Evolutionary conservation across 768 basidiomycete species (phyloP), one percentile per base, ranked within the genome.

Genomic region (Collybiopsis luxurians): DNA sequence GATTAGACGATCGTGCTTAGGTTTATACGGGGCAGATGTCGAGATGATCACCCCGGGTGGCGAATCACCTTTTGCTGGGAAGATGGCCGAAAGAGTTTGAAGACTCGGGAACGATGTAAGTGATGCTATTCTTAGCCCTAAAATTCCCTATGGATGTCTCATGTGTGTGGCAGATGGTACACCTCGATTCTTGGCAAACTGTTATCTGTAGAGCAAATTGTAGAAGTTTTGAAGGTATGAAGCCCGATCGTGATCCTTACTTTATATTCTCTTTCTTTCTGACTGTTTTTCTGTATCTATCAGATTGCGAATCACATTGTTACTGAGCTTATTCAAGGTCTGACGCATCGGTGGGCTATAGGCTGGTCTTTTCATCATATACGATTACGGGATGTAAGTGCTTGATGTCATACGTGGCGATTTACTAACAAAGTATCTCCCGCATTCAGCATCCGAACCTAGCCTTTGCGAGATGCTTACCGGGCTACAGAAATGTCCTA

Each of bases 1-100:
- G 13, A 10, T n/a, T 2, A 30, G 12, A 21, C n/a, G 4, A 44
- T 17, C 21, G 3, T 38, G 52, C 7, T 27, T 49, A 94, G 93
- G 83, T 86, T 2, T 95, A 93, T 64, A 96, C 94, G 0, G 96
- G 92, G 84, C 91, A 2, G 82, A 84, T 6, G 81, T 85, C 26
- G 96, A 98, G 70, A 92, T 97, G 86, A 86, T 99, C 53, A 89
- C 91, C 0, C 73, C 79, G 0, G 96, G 96, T 5, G 97, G 97
- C 0, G 96, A 98, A 69, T 78, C 78, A 0, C 74, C 70, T 0
- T 98, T 99, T 60, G 89, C 98, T 0, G 66, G 73, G 1, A 71
- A 72, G 45, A 95, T 99, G 82, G 78, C 98, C 1, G 61, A 70
- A 2, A 98, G 70, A 94, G 91, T 61, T 49, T 83, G 10, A 43